Evolutionary conservation across 139 green algal species (phyloP).

Genomic region (Chlorella sp.): DNA sequence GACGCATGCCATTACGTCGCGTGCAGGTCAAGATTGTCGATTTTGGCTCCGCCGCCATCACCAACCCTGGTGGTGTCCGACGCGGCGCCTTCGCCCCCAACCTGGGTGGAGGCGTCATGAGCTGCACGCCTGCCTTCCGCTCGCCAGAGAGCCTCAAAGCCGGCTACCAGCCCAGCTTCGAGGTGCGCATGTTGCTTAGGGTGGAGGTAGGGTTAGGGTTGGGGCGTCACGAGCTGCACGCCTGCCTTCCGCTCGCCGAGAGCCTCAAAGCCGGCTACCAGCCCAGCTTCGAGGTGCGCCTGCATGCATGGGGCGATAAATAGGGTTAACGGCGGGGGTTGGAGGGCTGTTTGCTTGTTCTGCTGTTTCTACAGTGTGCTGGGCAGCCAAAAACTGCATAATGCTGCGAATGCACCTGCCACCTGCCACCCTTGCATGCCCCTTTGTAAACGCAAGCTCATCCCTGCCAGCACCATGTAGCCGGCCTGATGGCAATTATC

Average conservation of each 20-base stretch:
- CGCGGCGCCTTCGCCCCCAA: neutral
- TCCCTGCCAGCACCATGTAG: too few species aligned
- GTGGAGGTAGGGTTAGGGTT: too few species aligned
- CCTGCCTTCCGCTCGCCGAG: slow-evolving; percentile 46
- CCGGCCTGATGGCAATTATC: too few species aligned
- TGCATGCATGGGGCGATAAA: too few species aligned
- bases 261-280: slow-evolving; percentile 35
- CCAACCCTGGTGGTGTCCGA: slow-evolving; percentile 5
- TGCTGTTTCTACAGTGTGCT: too few species aligned
- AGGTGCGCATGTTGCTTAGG: too few species aligned
- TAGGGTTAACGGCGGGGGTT: neutral
- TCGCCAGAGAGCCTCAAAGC: slow-evolving; percentile 40
- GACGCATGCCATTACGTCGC: too few species aligned
- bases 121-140: slow-evolving; percentile 38
- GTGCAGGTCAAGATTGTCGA: slow-evolving; percentile 54
- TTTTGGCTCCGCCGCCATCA: slow-evolving; percentile 38
- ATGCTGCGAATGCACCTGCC: too few species aligned
- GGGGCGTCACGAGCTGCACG: slow-evolving; percentile 16
- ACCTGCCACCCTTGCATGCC: too few species aligned
- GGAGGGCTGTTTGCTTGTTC: slow-evolving; percentile 22
- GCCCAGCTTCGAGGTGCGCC: slow-evolving; percentile 43
- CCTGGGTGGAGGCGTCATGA: neutral
- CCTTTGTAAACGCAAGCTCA: too few species aligned
- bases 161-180: slow-evolving; percentile 37
- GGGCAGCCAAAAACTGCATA: too few species aligned